A percentile compares a stretch with the other conserved stretches of the same genome.
Conservation (phyloP, 169 alveolate genomes). For the Cryptosporidium sp. region DNA sequence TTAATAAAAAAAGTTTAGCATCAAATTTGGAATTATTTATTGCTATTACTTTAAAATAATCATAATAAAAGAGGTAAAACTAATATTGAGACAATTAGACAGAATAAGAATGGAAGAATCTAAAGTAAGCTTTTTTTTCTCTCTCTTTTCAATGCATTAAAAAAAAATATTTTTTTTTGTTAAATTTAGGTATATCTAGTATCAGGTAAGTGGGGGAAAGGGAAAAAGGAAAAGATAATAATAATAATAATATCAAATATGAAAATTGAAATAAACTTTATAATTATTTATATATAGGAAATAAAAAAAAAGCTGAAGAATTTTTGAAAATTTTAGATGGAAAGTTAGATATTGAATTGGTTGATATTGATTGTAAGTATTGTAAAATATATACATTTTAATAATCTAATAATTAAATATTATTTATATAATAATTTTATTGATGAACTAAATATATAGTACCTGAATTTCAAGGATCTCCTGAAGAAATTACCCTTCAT, state of each 20-base stretch:
- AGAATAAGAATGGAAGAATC: background rate
- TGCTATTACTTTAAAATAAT: too few relatives aligned
- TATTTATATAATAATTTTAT: background rate
- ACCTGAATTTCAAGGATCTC: constrained; percentile 84
- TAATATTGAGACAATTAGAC: background rate
- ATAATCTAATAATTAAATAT: too few relatives aligned
- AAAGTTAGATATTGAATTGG: background rate
- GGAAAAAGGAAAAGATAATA: background rate
- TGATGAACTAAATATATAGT: constrained; percentile 60
- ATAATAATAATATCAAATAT: background rate
- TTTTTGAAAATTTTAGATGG: constrained; percentile 19
- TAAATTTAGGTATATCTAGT: constrained; percentile 20
- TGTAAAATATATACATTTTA: too few relatives aligned
- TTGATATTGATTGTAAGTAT: constrained; percentile 42
- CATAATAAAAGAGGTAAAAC: background rate
- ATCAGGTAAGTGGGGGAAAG: constrained; percentile 13
- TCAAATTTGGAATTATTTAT: too few relatives aligned
- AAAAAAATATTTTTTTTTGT: background rate
- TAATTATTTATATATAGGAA: constrained; percentile 7
- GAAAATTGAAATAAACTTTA: too few relatives aligned
- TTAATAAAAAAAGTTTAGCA: too few relatives aligned
- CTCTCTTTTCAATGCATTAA: too few relatives aligned
- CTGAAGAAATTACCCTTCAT: constrained; percentile 83
- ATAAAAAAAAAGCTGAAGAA: constrained; percentile 30
- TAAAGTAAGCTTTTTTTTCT: background rate